These are phyloP conservation scores for Carex kokanica DNA, from an alignment of 176 grass and related monocot species.

Conservation along the genomic window DNA sequence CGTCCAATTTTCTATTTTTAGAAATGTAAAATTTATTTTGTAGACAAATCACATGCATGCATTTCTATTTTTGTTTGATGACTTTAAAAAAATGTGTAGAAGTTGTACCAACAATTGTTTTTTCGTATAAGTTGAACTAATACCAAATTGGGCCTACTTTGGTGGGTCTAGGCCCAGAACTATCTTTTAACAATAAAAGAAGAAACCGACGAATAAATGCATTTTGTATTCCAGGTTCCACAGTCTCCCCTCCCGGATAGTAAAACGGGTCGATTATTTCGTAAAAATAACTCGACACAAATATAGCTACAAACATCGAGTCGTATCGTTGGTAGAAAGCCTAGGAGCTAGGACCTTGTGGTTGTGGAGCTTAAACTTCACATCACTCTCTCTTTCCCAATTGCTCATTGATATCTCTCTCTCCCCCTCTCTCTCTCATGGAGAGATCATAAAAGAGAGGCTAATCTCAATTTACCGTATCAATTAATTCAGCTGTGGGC, in stretches of 20 bases:
- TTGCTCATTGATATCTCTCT: background rate
- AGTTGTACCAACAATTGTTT: background rate
- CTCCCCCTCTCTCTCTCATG: background rate
- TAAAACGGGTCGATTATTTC: background rate
- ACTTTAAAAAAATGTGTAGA: background rate
- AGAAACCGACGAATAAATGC: background rate
- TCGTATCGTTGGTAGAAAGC: background rate
- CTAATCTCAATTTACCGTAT: background rate
- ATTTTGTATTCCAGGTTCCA: too few relatives aligned
- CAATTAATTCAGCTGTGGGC: background rate
- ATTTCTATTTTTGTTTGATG: background rate
- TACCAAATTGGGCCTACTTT: background rate
- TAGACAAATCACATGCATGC: background rate
- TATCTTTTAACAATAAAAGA: background rate
- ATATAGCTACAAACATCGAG: background rate
- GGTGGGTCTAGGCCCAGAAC: background rate
- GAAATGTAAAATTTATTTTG: background rate
- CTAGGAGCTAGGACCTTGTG: too few relatives aligned
- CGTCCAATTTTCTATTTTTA: background rate
- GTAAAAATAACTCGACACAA: background rate
- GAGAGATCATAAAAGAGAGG: background rate
- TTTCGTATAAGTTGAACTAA: background rate
- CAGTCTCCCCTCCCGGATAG: background rate
- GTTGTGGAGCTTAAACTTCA: constrained; percentile 8
- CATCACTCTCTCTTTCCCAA: background rate